Base-by-base conservation (phyloP, 2,329 filamentous ascomycete species). In the Sarocladium brachiariae region DNA sequence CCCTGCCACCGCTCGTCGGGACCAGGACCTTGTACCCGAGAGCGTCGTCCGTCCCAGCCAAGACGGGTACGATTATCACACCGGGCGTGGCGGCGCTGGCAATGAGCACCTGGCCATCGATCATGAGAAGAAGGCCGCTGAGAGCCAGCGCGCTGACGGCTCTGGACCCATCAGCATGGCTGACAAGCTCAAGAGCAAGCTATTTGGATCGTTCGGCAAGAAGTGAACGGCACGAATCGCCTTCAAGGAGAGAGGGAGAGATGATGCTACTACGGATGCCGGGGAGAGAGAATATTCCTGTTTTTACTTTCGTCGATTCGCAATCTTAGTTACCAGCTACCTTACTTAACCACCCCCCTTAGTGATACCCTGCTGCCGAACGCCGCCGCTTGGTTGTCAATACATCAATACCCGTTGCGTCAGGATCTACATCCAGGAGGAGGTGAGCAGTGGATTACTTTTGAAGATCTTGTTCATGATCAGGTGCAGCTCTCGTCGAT, bases 11-110 rank as follows among this genome's bases (percentile, higher is more conserved):
- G 60, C 64, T 45, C 76, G 78, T 58, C 65, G 62, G 23, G 79
- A 83, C 65, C 61, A 67, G 53, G 77, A 80, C 47, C 52, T 77
- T 35, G 60, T 83, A 16, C 78, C 80, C 38, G 74, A 77, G 45
- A 69, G 62, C 16, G 79, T 79, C 19, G 61, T 72, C 48, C 75
- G 77, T 23, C 67, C 70, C 24, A 73, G 69, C 59, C 65, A 67
- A 46, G 73, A 79, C 14, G 66, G 69, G 49, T 61, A 65, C 52
- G 75, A 78, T 60, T 76, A 72, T 63, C 79, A 83, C 67, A 75
- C 73, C 35, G 80, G 80, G 51, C 78, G 80, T 27, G 80, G 80
- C 59, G 80, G 80, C 52, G 77, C 75, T 9, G 80, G 78, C 49
- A 83, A 83, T 62, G 75, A 75, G 62, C 69, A 74, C 57, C 68